Evolutionary conservation across 1,284 basidiomycete species (phyloP), one percentile per base, ranked within the genome.

Genomic region (Irpex sp.): DNA sequence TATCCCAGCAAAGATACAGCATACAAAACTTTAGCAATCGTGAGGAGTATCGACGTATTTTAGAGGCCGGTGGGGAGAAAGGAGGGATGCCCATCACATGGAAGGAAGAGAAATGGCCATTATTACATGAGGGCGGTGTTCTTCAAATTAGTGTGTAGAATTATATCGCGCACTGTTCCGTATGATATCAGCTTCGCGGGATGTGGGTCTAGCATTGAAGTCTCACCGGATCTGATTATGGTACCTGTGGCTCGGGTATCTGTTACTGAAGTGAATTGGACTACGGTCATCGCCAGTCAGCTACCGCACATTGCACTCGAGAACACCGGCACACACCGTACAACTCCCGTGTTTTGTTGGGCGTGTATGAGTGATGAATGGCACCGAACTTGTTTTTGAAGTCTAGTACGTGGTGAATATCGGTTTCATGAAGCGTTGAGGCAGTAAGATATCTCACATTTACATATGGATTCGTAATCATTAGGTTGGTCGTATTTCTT

Each of bases 241-340:
- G 72, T 73, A 46, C 74, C 71, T 49, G 79, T 81, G 56, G 69
- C 69, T 36, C 70, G 71, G 35, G 77, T 79, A 67, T 93, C 89
- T 13, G 87, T 92, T 56, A 93, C 90, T 60, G 88, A 82, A n/a
- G 91, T 93, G 65, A 89, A 79, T 73, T 92, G 90, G 62, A 89
- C 89, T 91, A 64, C 63, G 37, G 68, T 64, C 31, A 19, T 66
- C 58, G 57, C 54, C 49, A 63, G 15, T 9, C 43, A 43, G 63
- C 37, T 43, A 5, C 7, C 54, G 31, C 36, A 19, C 33, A 60
- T 57, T 11, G 37, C 9, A 59, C 6, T 35, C 33, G 31, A 61
- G 36, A 61, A 60, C 33, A 51, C 15, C 56, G 51, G 63, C 46
- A 76, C 85, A 61, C 68, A 90, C 90, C 83, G 70, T 85, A 89